Conservation (phyloP, 345 rosid genomes). For the Eucalyptus rudis region DNA sequence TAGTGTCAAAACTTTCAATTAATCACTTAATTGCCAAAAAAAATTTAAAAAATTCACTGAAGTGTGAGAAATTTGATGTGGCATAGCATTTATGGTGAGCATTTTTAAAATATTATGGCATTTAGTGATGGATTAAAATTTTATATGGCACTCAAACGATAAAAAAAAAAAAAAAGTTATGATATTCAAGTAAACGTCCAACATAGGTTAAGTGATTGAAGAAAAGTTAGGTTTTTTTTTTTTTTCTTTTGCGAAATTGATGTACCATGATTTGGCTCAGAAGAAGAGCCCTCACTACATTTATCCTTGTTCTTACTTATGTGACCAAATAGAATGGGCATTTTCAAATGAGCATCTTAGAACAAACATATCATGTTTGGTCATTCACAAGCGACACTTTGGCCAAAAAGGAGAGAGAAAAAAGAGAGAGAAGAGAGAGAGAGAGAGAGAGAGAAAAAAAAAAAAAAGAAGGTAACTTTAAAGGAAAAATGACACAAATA, state of each 20-base stretch:
- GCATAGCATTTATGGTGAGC: no score
- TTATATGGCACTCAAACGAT: no score
- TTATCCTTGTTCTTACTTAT: neutral
- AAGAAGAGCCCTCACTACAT: neutral
- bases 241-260: neutral
- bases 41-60: no score
- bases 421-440: neutral
- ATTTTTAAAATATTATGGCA: no score
- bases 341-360: neutral
- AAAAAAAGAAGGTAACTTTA: rapidly evolving
- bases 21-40: no score
- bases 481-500: no score
- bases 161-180: no score
- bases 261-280: neutral
- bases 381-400: neutral
- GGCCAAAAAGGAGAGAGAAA: neutral
- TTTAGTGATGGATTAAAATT: no score
- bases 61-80: rapidly evolving
- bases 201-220: no score
- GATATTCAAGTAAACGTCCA: rapidly evolving
- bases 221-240: no score
- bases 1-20: no score
- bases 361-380: neutral
- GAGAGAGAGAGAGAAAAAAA: no score
- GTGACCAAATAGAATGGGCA: neutral